These are phyloP conservation scores for Dimargaris cristalligena DNA, from an alignment of 192 early-diverging fungal genomes.

Conservation along the genomic window DNA sequence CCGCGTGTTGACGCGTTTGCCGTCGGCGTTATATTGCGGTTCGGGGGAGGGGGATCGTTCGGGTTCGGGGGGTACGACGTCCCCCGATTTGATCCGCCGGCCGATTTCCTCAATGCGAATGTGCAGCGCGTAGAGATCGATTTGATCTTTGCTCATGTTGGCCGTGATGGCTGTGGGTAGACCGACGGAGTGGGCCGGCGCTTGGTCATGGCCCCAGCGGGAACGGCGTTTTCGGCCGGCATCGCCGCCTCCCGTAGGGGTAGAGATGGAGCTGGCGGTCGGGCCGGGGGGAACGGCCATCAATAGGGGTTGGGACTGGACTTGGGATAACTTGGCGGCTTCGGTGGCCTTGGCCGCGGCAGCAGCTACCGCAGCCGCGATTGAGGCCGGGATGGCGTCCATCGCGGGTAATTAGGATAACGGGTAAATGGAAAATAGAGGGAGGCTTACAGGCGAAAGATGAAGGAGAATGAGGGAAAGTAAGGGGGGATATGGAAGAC, in stretches of 20 bases:
- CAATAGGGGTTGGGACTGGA: background rate
- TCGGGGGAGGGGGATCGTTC: conserved; percentile 88
- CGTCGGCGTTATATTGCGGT: conserved; percentile 80
- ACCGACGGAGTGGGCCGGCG: conserved; percentile 56
- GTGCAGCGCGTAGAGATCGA: conserved; percentile 51
- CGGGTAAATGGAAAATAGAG: no score
- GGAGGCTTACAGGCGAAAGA: no score
- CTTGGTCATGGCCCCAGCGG: conserved; percentile 75
- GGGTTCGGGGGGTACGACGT: conserved; percentile 52
- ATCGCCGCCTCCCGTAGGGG: conserved; percentile 15
- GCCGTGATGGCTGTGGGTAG: conserved; percentile 62
- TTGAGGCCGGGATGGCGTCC: background rate
- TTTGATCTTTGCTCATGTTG: conserved; percentile 57
- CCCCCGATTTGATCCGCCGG: conserved; percentile 57
- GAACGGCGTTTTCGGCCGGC: conserved; percentile 53
- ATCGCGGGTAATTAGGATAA: no score
- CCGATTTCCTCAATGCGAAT: conserved; percentile 86
- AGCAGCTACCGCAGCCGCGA: background rate
- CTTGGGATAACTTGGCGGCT: background rate
- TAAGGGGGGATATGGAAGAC: no score
- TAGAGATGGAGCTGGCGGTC: no score
- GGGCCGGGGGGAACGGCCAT: background rate
- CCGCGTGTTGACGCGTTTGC: conserved; percentile 90
- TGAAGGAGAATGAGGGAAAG: no score
- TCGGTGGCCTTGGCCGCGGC: conserved; percentile 8